Percentiles rank a stretch among this genome's conserved stretches.
These are phyloP conservation scores for Magnusiomyces suaveolens DNA, from an alignment of 1,139 yeast genomes.

Conservation along the genomic window DNA sequence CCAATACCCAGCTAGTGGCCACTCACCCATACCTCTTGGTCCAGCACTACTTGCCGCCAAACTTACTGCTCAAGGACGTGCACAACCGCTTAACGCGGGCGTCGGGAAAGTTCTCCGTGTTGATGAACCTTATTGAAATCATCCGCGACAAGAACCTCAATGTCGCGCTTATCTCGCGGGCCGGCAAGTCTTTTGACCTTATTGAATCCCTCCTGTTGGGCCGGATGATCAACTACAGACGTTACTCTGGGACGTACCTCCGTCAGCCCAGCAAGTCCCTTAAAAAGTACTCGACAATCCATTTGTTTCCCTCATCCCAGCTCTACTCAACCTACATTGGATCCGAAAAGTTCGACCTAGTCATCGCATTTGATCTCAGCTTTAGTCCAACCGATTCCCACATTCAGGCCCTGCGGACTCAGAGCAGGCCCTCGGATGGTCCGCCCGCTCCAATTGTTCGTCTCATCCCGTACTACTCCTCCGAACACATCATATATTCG, in stretches of 20 bases:
- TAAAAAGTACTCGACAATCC: conserved; percentile 25
- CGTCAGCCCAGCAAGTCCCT: conserved; percentile 16
- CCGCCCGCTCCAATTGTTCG: conserved; percentile 50
- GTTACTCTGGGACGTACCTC: conserved; percentile 50
- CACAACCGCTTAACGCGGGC: conserved; percentile 68
- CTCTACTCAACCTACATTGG: conserved; percentile 23
- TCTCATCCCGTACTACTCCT: conserved; percentile 65
- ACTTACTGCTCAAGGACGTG: conserved; percentile 64
- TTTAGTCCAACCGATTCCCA: conserved; percentile 40
- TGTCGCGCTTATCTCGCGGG: conserved; percentile 44
- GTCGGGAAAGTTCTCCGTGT: conserved; percentile 73
- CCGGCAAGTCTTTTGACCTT: conserved; percentile 65
- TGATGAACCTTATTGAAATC: conserved; percentile 41
- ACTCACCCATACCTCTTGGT: conserved; percentile 84
- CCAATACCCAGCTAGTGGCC: conserved; percentile 68
- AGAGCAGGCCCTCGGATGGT: conserved; percentile 18
- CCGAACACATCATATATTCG: conserved; percentile 49
- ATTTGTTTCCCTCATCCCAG: conserved; percentile 29
- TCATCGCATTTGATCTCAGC: conserved; percentile 64
- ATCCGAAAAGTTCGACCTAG: conserved; percentile 42
- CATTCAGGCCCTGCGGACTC: conserved; percentile 29
- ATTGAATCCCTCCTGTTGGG: conserved; percentile 70
- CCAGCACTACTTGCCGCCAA: conserved; percentile 79
- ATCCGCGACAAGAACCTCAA: conserved; percentile 36
- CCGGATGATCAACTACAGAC: conserved; percentile 50